These are phyloP conservation scores for Apiospora pterosperma DNA, from an alignment of 2,329 filamentous ascomycete species.

Conservation along the genomic window DNA sequence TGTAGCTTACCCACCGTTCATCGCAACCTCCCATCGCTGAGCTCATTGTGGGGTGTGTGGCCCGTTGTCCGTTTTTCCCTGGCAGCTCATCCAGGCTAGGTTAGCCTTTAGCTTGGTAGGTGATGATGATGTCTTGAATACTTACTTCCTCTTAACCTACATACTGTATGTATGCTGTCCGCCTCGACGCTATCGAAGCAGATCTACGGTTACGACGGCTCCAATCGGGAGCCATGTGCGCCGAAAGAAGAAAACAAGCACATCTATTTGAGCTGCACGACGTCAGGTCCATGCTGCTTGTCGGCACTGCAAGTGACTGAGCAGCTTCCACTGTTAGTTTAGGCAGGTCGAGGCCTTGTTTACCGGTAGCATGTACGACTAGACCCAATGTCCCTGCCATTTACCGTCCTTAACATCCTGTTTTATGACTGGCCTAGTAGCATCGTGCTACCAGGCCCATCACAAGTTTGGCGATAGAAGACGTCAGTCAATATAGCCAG, in stretches of 20 bases:
- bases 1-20: neutral
- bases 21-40: neutral
- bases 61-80: neutral
- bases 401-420: neutral
- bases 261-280: neutral
- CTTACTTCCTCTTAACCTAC: too few species aligned
- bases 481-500: too few species aligned
- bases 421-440: slow-evolving; percentile 1
- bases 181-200: neutral
- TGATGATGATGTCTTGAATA: too few species aligned
- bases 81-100: neutral
- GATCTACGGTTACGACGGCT: neutral
- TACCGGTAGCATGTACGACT: neutral
- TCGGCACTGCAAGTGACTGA: neutral
- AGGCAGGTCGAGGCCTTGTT: neutral
- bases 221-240: neutral
- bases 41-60: neutral
- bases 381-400: neutral
- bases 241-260: neutral
- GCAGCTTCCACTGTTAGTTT: too few species aligned
- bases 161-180: too few species aligned
- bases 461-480: too few species aligned
- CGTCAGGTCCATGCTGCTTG: neutral
- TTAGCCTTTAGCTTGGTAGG: too few species aligned
- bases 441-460: neutral